Percentiles rank a stretch among this genome's conserved stretches.
Evolutionary conservation across 75 land plant species (phyloP).

Genomic region (Sequoia sempervirens): DNA sequence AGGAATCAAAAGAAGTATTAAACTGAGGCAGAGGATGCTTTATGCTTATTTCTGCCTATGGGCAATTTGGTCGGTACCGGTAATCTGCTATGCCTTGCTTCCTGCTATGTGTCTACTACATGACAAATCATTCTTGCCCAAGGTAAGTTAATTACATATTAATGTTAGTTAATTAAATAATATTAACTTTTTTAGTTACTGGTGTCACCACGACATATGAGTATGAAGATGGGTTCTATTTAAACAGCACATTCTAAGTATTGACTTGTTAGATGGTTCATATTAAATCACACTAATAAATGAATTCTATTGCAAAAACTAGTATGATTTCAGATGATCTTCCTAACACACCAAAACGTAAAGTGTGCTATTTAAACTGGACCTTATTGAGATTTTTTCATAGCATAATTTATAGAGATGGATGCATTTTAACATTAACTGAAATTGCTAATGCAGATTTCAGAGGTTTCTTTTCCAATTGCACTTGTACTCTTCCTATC

Average conservation of each 20-base stretch:
- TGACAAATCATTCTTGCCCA: conserved; percentile 19
- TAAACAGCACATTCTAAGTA: too few species aligned
- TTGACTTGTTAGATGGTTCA: too few species aligned
- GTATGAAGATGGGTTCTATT: too few species aligned
- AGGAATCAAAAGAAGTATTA: not conserved
- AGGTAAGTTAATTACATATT: not conserved
- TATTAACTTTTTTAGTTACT: too few species aligned
- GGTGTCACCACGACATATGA: not conserved
- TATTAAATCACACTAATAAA: not conserved
- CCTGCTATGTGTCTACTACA: conserved; percentile 25
- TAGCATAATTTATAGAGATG: not conserved
- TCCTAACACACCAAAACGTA: too few species aligned
- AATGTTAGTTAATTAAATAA: too few species aligned
- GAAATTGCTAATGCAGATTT: conserved; percentile 5
- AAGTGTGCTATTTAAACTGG: too few species aligned
- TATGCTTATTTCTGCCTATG: conserved; percentile 18
- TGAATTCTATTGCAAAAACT: not conserved
- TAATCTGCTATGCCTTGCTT: conserved; percentile 17
- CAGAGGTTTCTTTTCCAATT: conserved; percentile 12
- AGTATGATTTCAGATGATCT: too few species aligned
- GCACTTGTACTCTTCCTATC: conserved; percentile 11
- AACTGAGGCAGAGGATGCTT: conserved; percentile 17
- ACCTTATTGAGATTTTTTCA: conserved; percentile 11
- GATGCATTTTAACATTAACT: not conserved
- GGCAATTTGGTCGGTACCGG: conserved; percentile 16